phyloP scores from a whole-genome alignment of 805 yeast genomes.

The Wickerhamiella kurtzmanii region DNA sequence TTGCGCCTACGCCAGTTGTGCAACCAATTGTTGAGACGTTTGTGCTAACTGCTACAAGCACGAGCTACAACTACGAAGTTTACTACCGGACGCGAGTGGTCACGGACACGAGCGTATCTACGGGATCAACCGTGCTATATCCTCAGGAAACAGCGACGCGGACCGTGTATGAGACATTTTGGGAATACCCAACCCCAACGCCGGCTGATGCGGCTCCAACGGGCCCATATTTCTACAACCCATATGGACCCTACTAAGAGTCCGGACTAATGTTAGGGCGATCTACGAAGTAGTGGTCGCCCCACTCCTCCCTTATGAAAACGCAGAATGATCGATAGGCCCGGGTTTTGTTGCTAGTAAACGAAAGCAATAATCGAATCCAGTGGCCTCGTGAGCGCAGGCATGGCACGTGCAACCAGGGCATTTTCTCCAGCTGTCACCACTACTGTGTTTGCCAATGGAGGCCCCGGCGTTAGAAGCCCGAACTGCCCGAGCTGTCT shows the following conservation, averaged over 20 bases:
- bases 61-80: neutral
- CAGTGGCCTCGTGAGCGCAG: too few relatives aligned
- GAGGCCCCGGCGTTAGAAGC: too few relatives aligned
- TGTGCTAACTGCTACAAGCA: neutral
- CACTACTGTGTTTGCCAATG: too few relatives aligned
- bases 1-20: neutral
- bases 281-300: too few relatives aligned
- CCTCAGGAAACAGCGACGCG: neutral
- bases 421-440: too few relatives aligned
- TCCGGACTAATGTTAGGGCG: too few relatives aligned
- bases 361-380: too few relatives aligned
- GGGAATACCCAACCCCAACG: neutral
- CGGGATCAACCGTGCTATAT: neutral
- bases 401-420: too few relatives aligned
- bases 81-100: constrained; percentile 1
- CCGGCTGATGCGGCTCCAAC: neutral
- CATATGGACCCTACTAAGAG: neutral
- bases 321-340: too few relatives aligned
- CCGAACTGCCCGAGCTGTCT: too few relatives aligned
- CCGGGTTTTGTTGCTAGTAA: too few relatives aligned
- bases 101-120: neutral
- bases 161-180: neutral
- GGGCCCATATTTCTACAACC: neutral
- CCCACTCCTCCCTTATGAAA: too few relatives aligned
- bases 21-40: neutral